Base-by-base conservation (phyloP, 2,329 filamentous ascomycete genomes). In the Laburnicola sp. region DNA sequence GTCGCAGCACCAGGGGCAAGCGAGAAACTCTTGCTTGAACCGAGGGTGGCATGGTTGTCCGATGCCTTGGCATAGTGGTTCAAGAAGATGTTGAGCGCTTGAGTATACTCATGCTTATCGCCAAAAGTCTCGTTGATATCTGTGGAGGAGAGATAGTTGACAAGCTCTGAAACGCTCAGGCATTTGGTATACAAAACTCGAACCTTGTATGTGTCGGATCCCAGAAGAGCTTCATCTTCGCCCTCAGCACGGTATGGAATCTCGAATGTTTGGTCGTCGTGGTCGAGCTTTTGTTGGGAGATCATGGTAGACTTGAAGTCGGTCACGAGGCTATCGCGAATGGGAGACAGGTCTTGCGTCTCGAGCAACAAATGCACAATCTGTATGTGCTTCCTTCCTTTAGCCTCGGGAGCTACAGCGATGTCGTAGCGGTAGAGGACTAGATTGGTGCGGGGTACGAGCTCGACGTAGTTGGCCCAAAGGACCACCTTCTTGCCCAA, bases 21-120 rank as follows among this genome's bases (percentile, higher is more conserved):
- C 0, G 54, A 60, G 34, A 66, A 68, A 27, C 30, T 55, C 40
- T 78, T 78, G 56, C 81, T 83, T 10, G 74, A 69, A 0, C 80
- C 81, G 21, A 81, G 72, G 0, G 76, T 75, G 9, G 74, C 69
- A 9, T 81, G 69, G 1, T 69, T 63, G 2, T 51, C 55, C 4
- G 69, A 63, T 0, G 66, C 71, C 53, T 77, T 82, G 11, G 76
- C 74, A 26, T 72, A 61, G 50, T 81, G 77, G 2, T 77, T 77
- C 36, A 84, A 62, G n/a, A 85, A 72, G 38, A 84, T 81, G 58
- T 86, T 86, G 45, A 86, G 64, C 0, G 80, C 75, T 50, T 84
- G 81, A 2, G 82, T 71, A 0, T 81, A 61, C 43, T 82, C 78
- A 0, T 71, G 69, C 57, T 79, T 79, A 8, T 72, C 66, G 0